phyloP scores from a whole-genome alignment of 352 stramenopile genomes.

The Pythium biforme region DNA sequence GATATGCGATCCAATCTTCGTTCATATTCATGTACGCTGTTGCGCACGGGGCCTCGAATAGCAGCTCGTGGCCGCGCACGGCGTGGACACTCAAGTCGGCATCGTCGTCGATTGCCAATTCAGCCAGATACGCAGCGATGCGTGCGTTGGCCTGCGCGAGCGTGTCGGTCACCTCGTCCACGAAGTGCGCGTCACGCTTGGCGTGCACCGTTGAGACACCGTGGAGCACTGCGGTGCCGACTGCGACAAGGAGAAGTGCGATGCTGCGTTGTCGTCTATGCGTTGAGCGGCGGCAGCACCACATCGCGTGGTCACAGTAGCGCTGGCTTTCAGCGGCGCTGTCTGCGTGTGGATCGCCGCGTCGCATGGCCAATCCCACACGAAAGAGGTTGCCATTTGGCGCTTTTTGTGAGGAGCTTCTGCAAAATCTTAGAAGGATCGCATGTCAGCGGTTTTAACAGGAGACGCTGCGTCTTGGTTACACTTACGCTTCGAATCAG shows the following conservation, averaged over 20 bases:
- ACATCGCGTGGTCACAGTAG: not conserved
- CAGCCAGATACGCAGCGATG: not conserved
- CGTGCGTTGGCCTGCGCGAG: constrained; percentile 2
- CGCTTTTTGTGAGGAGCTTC: not conserved
- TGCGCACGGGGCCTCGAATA: constrained; percentile 16
- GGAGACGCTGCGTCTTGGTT: not conserved
- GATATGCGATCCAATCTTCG: constrained; percentile 23
- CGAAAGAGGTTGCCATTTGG: not conserved
- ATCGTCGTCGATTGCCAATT: not conserved
- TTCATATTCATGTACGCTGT: constrained; percentile 14
- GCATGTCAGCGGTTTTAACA: constrained; percentile 3
- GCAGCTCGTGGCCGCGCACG: constrained; percentile 2
- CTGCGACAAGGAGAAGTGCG: not conserved
- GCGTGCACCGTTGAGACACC: not conserved
- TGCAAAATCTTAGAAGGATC: constrained; percentile 1
- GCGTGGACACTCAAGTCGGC: not conserved
- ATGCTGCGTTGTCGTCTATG: not conserved
- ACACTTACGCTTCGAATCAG: not conserved
- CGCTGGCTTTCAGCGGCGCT: not conserved
- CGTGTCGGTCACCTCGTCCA: not conserved
- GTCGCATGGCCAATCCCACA: not conserved
- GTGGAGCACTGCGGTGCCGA: not conserved
- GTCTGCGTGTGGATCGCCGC: not conserved
- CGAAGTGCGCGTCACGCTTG: too few species aligned
- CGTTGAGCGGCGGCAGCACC: too few species aligned